Conservation (phyloP, 805 yeast genomes). For the Candida chauliodis region DNA sequence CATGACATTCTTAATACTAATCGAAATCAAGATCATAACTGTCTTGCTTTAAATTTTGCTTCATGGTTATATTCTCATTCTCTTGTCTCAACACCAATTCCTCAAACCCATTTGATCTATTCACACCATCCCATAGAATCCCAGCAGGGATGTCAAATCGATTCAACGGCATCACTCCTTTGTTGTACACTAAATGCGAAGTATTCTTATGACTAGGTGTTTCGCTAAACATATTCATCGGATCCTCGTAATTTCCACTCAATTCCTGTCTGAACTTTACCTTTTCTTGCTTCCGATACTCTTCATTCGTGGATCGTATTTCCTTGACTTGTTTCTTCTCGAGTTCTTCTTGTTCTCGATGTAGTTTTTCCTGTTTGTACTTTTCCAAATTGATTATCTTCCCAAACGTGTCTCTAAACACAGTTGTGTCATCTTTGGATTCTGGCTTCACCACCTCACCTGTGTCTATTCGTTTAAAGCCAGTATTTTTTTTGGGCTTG, state of each 20-base stretch:
- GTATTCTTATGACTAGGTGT: constrained; percentile 10
- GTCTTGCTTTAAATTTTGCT: constrained; percentile 16
- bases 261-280: constrained; percentile 22
- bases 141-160: constrained; percentile 80
- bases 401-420: constrained; percentile 64
- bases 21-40: constrained; percentile 14
- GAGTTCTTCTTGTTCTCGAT: constrained; percentile 7
- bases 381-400: constrained; percentile 42
- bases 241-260: constrained; percentile 56
- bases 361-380: constrained; percentile 20
- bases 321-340: constrained; percentile 18
- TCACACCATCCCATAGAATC: constrained; percentile 80
- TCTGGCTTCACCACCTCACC: constrained; percentile 13
- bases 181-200: constrained; percentile 35
- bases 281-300: constrained; percentile 25
- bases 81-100: constrained; percentile 47
- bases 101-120: constrained; percentile 87
- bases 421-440: constrained; percentile 27
- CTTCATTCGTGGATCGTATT: constrained; percentile 33
- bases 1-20: constrained; percentile 3
- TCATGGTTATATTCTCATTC: constrained; percentile 28
- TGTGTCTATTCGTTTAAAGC: constrained; percentile 36
- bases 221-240: constrained; percentile 47
- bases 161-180: constrained; percentile 57
- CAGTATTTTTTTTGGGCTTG: constrained; percentile 20